A percentile compares a stretch with the other conserved stretches of the same genome.
Evolutionary conservation across 2,329 filamentous ascomycete species (phyloP).

Genomic region (Ophiostoma populinum): DNA sequence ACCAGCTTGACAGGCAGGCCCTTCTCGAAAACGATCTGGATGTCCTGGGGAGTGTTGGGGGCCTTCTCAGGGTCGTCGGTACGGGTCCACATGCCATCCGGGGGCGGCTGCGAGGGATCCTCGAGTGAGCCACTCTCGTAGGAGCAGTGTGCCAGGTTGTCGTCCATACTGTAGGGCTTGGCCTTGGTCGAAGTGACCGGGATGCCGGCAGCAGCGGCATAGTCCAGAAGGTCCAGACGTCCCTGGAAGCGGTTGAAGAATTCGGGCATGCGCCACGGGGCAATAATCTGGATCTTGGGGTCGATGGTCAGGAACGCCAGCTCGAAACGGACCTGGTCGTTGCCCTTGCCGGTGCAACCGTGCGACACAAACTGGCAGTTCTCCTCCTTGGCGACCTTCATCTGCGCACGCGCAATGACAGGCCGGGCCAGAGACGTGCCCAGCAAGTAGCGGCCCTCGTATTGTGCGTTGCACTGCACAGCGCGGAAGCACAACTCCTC

Average conservation of each 20-base stretch:
- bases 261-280: constrained; percentile 54
- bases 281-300: constrained; percentile 52
- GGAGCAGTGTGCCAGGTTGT: constrained; percentile 41
- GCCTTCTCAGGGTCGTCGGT: constrained; percentile 51
- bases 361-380: constrained; percentile 17
- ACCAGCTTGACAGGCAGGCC: constrained; percentile 48
- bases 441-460: constrained; percentile 36
- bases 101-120: constrained; percentile 45
- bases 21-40: constrained; percentile 56
- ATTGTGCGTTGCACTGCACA: constrained; percentile 56
- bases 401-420: constrained; percentile 51
- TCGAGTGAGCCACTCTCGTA: constrained; percentile 56
- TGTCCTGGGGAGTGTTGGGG: constrained; percentile 52
- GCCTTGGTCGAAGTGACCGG: constrained; percentile 58
- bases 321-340: constrained; percentile 22
- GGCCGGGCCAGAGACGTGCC: constrained; percentile 50
- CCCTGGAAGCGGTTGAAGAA: constrained; percentile 58
- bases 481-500: constrained; percentile 68
- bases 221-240: constrained; percentile 56
- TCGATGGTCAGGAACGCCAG: constrained; percentile 25
- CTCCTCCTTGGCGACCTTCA: constrained; percentile 44
- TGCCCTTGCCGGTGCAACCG: constrained; percentile 41
- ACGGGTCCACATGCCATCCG: constrained; percentile 66
- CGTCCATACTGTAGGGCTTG: constrained; percentile 46
- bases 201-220: constrained; percentile 47